Evolutionary conservation across 169 alveolate species (phyloP).

Genomic region (Plasmodium relictum): DNA sequence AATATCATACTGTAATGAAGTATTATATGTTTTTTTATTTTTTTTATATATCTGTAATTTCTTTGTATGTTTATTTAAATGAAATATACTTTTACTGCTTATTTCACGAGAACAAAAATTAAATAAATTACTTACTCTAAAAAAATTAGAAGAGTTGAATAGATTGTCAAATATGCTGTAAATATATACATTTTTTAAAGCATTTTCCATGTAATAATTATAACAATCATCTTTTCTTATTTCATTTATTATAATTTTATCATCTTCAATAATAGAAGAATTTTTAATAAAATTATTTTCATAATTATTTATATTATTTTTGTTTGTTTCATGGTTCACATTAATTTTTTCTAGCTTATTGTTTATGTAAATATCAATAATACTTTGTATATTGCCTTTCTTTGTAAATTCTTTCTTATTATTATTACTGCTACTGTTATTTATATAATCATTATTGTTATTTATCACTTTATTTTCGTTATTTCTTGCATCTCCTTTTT

Average conservation of each 20-base stretch:
- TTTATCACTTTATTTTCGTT: background rate
- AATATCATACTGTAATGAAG: conserved; percentile 17
- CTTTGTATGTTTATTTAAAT: conserved; percentile 22
- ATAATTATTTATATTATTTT: too few species aligned
- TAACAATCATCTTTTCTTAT: background rate
- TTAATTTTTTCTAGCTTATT: too few species aligned
- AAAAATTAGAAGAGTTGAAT: background rate
- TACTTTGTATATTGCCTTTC: too few species aligned
- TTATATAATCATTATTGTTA: background rate
- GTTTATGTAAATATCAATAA: too few species aligned
- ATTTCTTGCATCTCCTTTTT: background rate
- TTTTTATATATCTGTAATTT: conserved; percentile 30
- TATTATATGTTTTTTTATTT: conserved; percentile 21
- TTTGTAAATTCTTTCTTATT: background rate
- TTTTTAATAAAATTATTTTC: too few species aligned
- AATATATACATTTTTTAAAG: background rate
- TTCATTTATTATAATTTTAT: background rate
- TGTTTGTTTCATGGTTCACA: too few species aligned
- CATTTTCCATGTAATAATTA: background rate
- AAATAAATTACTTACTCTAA: conserved; percentile 6
- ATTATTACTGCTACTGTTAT: background rate
- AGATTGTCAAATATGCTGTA: background rate
- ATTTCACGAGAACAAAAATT: conserved; percentile 20
- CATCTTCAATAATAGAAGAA: too few species aligned
- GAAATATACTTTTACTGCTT: conserved; percentile 25